Evolutionary conservation across 108 stramenopile species (phyloP).

Genomic region (Aurantiochytrium sp.): DNA sequence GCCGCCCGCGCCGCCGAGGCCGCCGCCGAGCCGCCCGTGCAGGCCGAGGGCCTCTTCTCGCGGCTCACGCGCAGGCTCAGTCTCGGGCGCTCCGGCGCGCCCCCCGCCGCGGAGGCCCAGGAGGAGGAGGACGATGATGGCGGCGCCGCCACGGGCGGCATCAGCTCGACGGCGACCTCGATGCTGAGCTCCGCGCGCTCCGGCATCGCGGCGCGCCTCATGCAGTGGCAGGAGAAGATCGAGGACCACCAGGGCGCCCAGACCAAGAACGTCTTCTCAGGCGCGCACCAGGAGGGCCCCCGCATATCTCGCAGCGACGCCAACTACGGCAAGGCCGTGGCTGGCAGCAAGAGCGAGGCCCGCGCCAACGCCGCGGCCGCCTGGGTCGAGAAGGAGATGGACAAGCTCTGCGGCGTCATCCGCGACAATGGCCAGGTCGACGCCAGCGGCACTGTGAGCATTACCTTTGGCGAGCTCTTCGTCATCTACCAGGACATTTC

Average conservation of each 20-base stretch:
- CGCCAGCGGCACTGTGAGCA: not conserved
- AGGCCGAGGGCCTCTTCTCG: not conserved
- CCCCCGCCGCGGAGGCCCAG: not conserved
- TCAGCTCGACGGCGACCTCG: not conserved
- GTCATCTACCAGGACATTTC: not conserved
- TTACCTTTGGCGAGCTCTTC: conserved; percentile 6
- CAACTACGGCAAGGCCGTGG: conserved; percentile 13
- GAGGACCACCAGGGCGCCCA: not conserved
- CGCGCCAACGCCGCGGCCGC: not conserved
- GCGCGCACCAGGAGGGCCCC: not conserved
- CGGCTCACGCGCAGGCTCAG: not conserved
- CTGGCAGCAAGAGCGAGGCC: conserved; percentile 26
- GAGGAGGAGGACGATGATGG: not conserved
- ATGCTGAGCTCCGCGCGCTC: not conserved
- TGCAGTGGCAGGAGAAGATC: conserved; percentile 15
- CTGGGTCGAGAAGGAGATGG: conserved; percentile 4
- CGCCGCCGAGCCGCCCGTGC: not conserved
- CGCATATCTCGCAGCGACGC: not conserved
- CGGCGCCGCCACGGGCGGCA: not conserved
- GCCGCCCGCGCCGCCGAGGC: not conserved
- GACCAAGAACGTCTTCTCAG: not conserved
- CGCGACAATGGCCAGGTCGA: not conserved
- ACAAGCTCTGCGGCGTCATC: not conserved
- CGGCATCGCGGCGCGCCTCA: not conserved
- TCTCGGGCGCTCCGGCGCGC: not conserved